These are phyloP conservation scores for Pseudogymnoascus sp. DNA, from an alignment of 2,329 filamentous ascomycete genomes.

Conservation along the genomic window DNA sequence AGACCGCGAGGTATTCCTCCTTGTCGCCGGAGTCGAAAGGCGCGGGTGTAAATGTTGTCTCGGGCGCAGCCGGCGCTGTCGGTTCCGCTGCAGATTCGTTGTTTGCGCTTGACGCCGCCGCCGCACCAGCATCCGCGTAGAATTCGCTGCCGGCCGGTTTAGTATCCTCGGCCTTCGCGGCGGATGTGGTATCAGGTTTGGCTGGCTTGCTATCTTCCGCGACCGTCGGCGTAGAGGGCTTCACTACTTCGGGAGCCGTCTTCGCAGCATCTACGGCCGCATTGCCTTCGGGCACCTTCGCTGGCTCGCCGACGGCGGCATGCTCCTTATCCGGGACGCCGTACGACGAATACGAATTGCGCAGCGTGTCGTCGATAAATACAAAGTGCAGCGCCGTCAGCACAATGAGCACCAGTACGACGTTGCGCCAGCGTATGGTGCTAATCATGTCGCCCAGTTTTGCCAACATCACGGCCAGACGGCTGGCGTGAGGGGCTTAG, in stretches of 20 bases:
- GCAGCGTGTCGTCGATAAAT: slow-evolving; percentile 6
- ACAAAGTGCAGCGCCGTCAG: slow-evolving; percentile 4
- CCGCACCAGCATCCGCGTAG: background rate
- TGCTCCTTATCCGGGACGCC: background rate
- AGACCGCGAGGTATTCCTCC: slow-evolving; percentile 24
- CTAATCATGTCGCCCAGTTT: slow-evolving; percentile 5
- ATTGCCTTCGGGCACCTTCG: background rate
- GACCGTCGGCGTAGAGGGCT: background rate
- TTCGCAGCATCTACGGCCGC: slow-evolving; percentile 1
- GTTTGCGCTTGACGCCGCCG: background rate
- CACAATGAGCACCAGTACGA: background rate
- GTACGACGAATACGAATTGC: slow-evolving; percentile 1
- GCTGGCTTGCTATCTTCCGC: background rate
- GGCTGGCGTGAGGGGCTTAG: background rate
- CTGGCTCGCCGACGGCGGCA: background rate
- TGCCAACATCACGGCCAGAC: background rate
- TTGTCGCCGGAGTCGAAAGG: slow-evolving; percentile 2
- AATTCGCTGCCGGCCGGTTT: background rate
- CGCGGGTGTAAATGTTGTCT: background rate
- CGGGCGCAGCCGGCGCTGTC: background rate
- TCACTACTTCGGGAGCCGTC: background rate
- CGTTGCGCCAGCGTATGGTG: slow-evolving; percentile 4
- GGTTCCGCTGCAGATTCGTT: background rate
- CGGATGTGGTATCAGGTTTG: background rate
- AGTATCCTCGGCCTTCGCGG: background rate